Conservation (phyloP, 768 basidiomycete genomes). For the Gyrodon lividus region DNA sequence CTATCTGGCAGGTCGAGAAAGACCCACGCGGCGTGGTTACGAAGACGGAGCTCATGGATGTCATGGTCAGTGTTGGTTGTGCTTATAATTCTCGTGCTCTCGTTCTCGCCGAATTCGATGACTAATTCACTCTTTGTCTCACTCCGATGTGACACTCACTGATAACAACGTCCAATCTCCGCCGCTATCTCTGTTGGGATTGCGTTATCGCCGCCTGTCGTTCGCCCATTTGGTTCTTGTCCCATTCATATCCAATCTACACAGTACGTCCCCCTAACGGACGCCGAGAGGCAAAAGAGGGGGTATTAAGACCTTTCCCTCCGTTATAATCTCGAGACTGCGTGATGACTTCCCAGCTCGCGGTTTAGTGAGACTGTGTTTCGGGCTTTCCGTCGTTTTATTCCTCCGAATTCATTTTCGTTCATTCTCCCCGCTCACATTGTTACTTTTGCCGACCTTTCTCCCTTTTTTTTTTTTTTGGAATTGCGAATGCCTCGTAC, state of each 20-base stretch:
- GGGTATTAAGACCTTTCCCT: slow-evolving; percentile 14
- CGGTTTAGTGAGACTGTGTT: too few species aligned
- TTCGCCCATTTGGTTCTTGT: too few species aligned
- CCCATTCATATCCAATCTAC: too few species aligned
- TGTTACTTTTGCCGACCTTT: too few species aligned
- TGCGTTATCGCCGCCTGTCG: too few species aligned
- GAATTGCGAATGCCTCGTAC: too few species aligned
- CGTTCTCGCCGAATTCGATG: slow-evolving; percentile 11
- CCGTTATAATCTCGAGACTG: too few species aligned
- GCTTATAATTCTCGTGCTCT: slow-evolving; percentile 5
- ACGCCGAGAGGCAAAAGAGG: slow-evolving; percentile 44
- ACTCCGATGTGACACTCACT: slow-evolving; percentile 9
- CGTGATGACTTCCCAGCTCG: too few species aligned
- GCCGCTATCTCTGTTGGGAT: neutral
- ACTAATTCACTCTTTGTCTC: slow-evolving; percentile 2
- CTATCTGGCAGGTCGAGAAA: slow-evolving; percentile 81
- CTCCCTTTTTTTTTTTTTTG: too few species aligned
- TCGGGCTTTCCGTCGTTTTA: too few species aligned
- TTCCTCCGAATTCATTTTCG: too few species aligned
- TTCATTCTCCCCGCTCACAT: too few species aligned
- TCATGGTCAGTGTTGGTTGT: slow-evolving; percentile 68
- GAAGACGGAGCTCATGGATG: slow-evolving; percentile 69
- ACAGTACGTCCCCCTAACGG: slow-evolving; percentile 73
- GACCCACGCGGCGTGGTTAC: slow-evolving; percentile 64
- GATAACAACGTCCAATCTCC: neutral